Conservation (phyloP, 495 filamentous ascomycete genomes). For the Penicillium canescens region DNA sequence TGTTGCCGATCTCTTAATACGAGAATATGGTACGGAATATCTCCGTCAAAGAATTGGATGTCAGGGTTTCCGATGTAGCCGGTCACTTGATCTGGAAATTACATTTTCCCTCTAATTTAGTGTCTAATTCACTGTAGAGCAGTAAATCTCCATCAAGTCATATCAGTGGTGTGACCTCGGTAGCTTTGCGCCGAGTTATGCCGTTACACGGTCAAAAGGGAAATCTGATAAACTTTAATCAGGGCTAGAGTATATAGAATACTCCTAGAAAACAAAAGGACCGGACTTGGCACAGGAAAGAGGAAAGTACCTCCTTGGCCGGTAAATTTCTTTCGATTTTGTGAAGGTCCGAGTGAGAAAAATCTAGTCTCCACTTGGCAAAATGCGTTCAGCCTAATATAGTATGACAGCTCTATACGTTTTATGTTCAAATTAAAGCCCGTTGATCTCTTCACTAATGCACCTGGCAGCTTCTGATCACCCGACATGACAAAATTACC, state of each 20-base stretch:
- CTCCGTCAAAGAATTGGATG: too few relatives aligned
- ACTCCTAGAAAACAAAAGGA: too few relatives aligned
- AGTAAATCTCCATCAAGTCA: background rate
- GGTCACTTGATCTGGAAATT: constrained; percentile 1
- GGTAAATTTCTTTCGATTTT: too few relatives aligned
- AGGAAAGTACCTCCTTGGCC: too few relatives aligned
- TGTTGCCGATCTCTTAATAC: background rate
- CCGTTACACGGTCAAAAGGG: too few relatives aligned
- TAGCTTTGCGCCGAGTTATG: background rate
- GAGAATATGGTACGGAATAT: too few relatives aligned
- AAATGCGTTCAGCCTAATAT: too few relatives aligned
- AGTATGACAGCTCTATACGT: background rate
- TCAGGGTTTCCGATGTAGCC: background rate
- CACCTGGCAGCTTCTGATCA: background rate
- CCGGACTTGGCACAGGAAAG: too few relatives aligned
- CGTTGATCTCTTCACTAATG: background rate
- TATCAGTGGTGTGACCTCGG: constrained; percentile 5
- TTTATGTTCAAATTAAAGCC: background rate
- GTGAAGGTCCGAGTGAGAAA: too few relatives aligned
- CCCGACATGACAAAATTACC: background rate
- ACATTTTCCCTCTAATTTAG: background rate
- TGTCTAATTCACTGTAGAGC: background rate
- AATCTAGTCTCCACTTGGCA: too few relatives aligned
- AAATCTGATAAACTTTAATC: too few relatives aligned
- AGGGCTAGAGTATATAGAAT: too few relatives aligned